Conservation (phyloP, 176 grass and related monocot genomes). For the Neostapfia colusana region DNA sequence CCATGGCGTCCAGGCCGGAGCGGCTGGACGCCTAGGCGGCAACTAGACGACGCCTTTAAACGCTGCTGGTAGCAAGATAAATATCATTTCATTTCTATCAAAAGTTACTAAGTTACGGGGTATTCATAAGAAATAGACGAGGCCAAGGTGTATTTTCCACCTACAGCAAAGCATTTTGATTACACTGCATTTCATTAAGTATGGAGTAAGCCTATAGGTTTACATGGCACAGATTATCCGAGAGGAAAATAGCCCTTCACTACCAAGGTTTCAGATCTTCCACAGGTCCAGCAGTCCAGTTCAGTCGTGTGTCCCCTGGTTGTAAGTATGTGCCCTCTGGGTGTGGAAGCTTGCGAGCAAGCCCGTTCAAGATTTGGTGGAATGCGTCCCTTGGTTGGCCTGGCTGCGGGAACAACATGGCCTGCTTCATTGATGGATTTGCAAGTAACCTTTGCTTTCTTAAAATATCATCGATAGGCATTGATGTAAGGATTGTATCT, state of each 20-base stretch:
- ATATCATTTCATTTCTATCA: slow-evolving; percentile 38
- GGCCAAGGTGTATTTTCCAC: slow-evolving; percentile 47
- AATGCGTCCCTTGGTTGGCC: slow-evolving; percentile 79
- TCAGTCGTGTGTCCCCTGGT: slow-evolving; percentile 55
- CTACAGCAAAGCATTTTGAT: slow-evolving; percentile 31
- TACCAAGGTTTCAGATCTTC: slow-evolving; percentile 94
- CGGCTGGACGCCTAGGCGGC: no score
- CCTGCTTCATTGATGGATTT: slow-evolving; percentile 94
- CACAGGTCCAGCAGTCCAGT: slow-evolving; percentile 87
- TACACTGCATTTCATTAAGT: slow-evolving; percentile 35
- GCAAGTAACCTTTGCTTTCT: slow-evolving; percentile 94
- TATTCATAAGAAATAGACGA: slow-evolving; percentile 29
- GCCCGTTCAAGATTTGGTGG: slow-evolving; percentile 92
- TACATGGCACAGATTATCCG: slow-evolving; percentile 1
- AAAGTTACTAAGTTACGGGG: slow-evolving; percentile 30
- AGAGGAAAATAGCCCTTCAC: background rate
- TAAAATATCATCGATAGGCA: slow-evolving; percentile 80
- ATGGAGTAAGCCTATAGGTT: slow-evolving; percentile 37
- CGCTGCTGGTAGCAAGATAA: background rate
- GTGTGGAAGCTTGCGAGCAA: slow-evolving; percentile 91
- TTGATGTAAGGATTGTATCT: slow-evolving; percentile 84
- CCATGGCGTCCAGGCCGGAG: no score
- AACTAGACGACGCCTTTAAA: no score
- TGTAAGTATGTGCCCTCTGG: slow-evolving; percentile 60
- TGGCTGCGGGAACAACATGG: slow-evolving; percentile 88